These are phyloP conservation scores for Colletotrichum orchidophilum DNA, from an alignment of 2,329 filamentous ascomycete species.

Conservation along the genomic window DNA sequence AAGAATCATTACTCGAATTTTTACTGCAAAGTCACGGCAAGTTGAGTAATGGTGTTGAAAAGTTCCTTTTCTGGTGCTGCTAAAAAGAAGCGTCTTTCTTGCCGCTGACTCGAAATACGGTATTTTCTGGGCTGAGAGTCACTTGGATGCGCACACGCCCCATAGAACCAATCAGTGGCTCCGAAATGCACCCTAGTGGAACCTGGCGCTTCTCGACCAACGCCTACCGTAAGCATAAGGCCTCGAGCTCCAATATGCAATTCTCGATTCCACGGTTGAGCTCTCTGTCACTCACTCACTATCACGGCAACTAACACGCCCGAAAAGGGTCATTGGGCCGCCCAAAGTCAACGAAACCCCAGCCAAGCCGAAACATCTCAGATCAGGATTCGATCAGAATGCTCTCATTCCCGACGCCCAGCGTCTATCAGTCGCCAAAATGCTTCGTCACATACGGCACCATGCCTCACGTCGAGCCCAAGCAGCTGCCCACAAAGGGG, in stretches of 20 bases:
- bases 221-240: neutral
- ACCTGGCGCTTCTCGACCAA: fast-evolving
- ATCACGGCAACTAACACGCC: neutral
- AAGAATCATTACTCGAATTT: neutral
- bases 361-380: too few species aligned
- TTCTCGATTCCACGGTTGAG: slow-evolving; percentile 12
- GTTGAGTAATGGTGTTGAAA: neutral
- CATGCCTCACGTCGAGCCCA: slow-evolving; percentile 75
- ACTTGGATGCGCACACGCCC: neutral
- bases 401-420: slow-evolving; percentile 55
- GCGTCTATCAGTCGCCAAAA: slow-evolving; percentile 68
- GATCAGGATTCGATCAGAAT: too few species aligned
- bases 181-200: neutral
- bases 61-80: neutral
- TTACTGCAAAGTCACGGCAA: too few species aligned
- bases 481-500: slow-evolving; percentile 75
- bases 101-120: slow-evolving; percentile 21
- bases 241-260: slow-evolving; percentile 10
- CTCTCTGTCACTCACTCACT: neutral
- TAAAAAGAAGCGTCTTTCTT: neutral
- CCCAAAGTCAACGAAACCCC: too few species aligned
- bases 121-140: slow-evolving; percentile 9
- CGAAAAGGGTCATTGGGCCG: neutral
- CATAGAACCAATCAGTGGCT: neutral
- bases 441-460: slow-evolving; percentile 78